Evolutionary conservation across 2,329 filamentous ascomycete genomes (phyloP).

Genomic region (Aureobasidium sp.): DNA sequence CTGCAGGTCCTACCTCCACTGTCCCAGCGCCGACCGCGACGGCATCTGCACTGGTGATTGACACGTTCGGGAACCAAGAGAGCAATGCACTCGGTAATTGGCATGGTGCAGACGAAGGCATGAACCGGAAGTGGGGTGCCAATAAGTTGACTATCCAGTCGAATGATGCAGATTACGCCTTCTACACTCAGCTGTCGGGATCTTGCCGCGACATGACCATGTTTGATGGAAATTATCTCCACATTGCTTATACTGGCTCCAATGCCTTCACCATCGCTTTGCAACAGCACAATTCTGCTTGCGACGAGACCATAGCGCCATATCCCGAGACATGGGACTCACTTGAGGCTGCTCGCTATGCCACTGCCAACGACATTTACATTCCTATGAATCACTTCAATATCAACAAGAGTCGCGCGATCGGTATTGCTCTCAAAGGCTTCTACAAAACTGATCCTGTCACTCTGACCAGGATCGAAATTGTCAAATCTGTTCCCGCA

Average conservation of each 20-base stretch:
- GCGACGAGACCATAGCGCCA: background rate
- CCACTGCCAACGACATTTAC: background rate
- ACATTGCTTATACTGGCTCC: background rate
- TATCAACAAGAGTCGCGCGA: background rate
- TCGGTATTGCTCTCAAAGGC: background rate
- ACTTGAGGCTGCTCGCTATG: background rate
- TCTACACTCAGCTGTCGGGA: background rate
- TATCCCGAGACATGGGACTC: background rate
- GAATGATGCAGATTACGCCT: background rate
- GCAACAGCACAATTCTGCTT: background rate
- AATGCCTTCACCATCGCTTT: background rate
- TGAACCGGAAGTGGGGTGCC: background rate
- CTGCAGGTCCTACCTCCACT: background rate
- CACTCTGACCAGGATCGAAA: background rate
- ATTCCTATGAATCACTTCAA: background rate
- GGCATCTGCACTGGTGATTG: background rate
- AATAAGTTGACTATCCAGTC: background rate
- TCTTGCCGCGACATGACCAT: background rate
- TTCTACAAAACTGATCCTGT: background rate
- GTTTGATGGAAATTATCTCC: background rate
- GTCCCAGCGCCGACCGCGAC: background rate
- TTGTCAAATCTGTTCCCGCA: background rate
- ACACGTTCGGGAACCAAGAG: background rate
- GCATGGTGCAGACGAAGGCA: background rate
- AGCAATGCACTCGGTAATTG: background rate